Evolutionary conservation across 345 rosid genomes (phyloP).

Genomic region (Linum trigynum): DNA sequence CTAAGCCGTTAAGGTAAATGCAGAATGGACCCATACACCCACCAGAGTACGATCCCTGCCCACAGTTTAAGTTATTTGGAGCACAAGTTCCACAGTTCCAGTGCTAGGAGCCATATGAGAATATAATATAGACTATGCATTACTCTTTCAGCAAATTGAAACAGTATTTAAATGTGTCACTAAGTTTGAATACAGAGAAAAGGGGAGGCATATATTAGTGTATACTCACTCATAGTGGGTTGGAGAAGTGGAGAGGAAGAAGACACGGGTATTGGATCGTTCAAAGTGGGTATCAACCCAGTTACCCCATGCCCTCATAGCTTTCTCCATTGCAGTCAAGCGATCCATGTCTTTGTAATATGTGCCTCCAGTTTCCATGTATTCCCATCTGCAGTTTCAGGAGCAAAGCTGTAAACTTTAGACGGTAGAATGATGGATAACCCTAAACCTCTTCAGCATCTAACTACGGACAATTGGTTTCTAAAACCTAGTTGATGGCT

Average conservation of each 20-base stretch:
- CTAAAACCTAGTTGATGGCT: neutral
- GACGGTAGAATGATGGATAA: too few species aligned
- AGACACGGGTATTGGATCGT: constrained; percentile 42
- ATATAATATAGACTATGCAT: neutral
- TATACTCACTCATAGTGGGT: constrained; percentile 65
- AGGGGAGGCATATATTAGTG: neutral
- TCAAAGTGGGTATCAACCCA: constrained; percentile 66
- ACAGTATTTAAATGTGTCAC: neutral
- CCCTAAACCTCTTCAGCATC: neutral
- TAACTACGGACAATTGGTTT: neutral
- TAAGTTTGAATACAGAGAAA: constrained; percentile 10
- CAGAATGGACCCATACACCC: neutral
- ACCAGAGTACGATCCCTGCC: neutral
- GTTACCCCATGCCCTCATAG: constrained; percentile 69
- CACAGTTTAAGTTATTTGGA: neutral
- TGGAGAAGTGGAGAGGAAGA: constrained; percentile 83
- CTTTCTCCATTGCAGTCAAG: constrained; percentile 63
- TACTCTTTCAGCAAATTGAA: neutral
- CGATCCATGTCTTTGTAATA: constrained; percentile 84
- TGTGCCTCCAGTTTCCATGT: constrained; percentile 63
- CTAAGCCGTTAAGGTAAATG: too few species aligned
- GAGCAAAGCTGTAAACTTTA: neutral
- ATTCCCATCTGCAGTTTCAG: constrained; percentile 68
- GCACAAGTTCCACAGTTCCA: constrained; percentile 16
- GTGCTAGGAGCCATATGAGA: constrained; percentile 13